Evolutionary conservation across 441 rosid genomes (phyloP).

Genomic region (Pelargonium cotyledonis): DNA sequence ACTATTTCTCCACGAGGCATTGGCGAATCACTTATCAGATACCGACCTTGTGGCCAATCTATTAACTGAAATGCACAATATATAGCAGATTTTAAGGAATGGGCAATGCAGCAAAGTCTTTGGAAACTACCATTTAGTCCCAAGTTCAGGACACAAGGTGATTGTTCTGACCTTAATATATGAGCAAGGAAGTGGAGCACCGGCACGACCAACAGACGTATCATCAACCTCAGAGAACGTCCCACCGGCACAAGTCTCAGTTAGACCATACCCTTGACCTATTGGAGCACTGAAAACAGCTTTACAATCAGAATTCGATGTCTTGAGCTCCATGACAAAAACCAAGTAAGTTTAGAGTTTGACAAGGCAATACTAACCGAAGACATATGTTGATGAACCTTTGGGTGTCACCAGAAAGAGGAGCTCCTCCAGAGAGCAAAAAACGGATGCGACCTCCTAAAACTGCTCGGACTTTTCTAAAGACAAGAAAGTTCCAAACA

Average conservation of each 20-base stretch:
- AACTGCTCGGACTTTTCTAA: conserved; percentile 71
- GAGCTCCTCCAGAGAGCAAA: conserved; percentile 99
- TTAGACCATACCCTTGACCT: conserved; percentile 97
- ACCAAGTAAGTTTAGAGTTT: conserved; percentile 6
- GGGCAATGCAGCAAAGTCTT: too few relatives aligned
- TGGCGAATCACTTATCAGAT: conserved; percentile 63
- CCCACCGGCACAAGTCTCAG: conserved; percentile 98
- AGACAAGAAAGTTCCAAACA: conserved; percentile 82
- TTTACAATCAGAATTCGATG: conserved; percentile 18
- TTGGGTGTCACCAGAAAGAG: conserved; percentile 92
- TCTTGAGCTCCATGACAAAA: conserved; percentile 1
- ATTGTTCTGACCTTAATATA: conserved; percentile 58
- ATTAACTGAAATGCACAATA: conserved; percentile 55
- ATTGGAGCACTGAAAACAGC: conserved; percentile 73
- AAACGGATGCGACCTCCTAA: conserved; percentile 88
- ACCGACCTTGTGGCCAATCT: conserved; percentile 97
- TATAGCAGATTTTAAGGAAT: not conserved
- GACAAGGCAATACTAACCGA: conserved; percentile 52
- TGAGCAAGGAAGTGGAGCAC: conserved; percentile 92
- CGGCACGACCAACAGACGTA: conserved; percentile 93
- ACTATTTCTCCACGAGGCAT: conserved; percentile 97
- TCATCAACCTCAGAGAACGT: conserved; percentile 96
- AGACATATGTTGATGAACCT: conserved; percentile 98
- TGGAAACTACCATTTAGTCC: not conserved
- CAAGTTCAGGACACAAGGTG: not conserved